Evolutionary conservation across 352 stramenopile species (phyloP).

Genomic region (Pythium aquatile): DNA sequence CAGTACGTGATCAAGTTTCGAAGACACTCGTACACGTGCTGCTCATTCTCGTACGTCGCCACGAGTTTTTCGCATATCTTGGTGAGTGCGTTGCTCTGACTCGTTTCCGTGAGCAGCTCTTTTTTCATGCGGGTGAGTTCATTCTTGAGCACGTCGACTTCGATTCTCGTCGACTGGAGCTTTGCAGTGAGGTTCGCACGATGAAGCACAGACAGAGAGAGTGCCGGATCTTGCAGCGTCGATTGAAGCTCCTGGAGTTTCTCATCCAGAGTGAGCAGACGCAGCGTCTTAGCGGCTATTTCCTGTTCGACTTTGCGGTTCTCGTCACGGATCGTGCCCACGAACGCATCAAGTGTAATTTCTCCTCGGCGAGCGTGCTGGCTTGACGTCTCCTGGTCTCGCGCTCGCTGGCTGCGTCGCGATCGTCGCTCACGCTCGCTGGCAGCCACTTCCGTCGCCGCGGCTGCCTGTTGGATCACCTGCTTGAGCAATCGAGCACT

Average conservation of each 20-base stretch:
- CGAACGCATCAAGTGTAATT: conserved; percentile 71
- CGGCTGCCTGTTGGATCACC: conserved; percentile 42
- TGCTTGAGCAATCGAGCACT: conserved; percentile 46
- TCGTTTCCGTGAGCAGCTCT: conserved; percentile 48
- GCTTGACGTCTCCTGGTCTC: not conserved
- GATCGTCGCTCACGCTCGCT: not conserved
- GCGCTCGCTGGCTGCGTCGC: not conserved
- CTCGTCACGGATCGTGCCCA: conserved; percentile 48
- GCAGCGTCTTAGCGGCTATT: conserved; percentile 59
- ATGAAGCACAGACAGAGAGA: conserved; percentile 1
- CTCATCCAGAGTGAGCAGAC: conserved; percentile 39
- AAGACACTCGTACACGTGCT: conserved; percentile 70
- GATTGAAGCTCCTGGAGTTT: conserved; percentile 33
- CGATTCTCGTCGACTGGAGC: conserved; percentile 37
- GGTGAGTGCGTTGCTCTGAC: conserved; percentile 38
- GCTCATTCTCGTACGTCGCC: conserved; percentile 68
- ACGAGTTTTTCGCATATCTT: conserved; percentile 62
- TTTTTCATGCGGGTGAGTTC: conserved; percentile 50
- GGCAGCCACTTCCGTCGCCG: conserved; percentile 31
- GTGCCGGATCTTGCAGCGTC: not conserved
- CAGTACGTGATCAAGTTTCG: conserved; percentile 60
- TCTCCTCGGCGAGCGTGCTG: conserved; percentile 35
- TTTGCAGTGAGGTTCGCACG: conserved; percentile 1
- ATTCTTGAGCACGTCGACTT: conserved; percentile 51
- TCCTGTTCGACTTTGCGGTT: conserved; percentile 64